These are phyloP conservation scores for Russula olivacea DNA, from an alignment of 768 basidiomycete species.

Conservation along the genomic window DNA sequence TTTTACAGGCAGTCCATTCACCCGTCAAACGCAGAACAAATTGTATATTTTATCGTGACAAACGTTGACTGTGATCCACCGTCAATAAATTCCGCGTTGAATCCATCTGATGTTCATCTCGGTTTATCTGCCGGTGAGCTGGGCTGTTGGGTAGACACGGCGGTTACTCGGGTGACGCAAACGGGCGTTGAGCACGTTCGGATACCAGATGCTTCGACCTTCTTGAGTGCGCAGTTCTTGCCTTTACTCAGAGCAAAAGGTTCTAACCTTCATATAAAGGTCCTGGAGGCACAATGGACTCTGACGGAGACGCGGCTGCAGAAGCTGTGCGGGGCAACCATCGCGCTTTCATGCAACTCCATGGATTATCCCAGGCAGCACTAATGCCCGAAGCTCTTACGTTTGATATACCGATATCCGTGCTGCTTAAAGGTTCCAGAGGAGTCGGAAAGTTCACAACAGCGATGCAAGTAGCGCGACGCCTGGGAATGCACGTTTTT, in stretches of 20 bases:
- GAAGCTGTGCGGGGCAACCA: conserved; percentile 18
- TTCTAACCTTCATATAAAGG: conserved; percentile 3
- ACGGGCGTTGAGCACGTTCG: conserved; percentile 66
- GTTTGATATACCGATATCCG: conserved; percentile 59
- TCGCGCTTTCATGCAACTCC: conserved; percentile 43
- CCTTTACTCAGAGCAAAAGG: neutral
- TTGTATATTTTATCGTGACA: conserved; percentile 75
- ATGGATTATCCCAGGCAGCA: conserved; percentile 55
- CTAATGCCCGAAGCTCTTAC: conserved; percentile 50
- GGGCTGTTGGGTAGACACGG: conserved; percentile 80
- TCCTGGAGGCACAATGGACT: neutral
- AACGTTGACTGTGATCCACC: conserved; percentile 63
- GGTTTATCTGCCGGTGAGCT: conserved; percentile 60
- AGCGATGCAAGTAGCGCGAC: conserved; percentile 48
- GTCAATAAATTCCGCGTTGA: conserved; percentile 31
- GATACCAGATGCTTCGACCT: conserved; percentile 48
- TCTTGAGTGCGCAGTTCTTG: conserved; percentile 42
- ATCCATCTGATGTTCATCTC: conserved; percentile 43
- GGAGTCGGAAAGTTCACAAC: conserved; percentile 78
- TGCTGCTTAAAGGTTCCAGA: conserved; percentile 72
- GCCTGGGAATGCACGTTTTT: conserved; percentile 69
- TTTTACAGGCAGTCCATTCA: conserved; percentile 7
- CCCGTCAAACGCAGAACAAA: conserved; percentile 34
- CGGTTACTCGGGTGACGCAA: conserved; percentile 70
- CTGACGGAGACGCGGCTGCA: neutral